Evolutionary conservation across 2,329 filamentous ascomycete species (phyloP).

Genomic region (Botryosphaeria agaves): DNA sequence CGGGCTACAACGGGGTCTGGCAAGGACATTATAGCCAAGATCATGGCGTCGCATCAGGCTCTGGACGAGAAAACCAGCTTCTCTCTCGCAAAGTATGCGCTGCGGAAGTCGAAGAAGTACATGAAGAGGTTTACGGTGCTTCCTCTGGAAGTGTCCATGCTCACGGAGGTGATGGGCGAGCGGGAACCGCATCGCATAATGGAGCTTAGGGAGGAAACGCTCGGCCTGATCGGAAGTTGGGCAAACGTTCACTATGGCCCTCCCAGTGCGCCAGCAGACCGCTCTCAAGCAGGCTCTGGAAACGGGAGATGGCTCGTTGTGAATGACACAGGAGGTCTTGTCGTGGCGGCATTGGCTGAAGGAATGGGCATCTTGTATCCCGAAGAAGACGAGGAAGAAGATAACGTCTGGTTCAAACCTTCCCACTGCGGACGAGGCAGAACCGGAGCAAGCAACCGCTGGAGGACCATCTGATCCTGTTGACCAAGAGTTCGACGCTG

Average conservation of each 20-base stretch:
- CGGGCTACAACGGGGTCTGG: slow-evolving; percentile 60
- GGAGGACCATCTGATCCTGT: too few species aligned
- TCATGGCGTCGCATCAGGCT: slow-evolving; percentile 74
- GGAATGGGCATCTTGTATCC: slow-evolving; percentile 66
- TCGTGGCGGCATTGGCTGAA: slow-evolving; percentile 74
- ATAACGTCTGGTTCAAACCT: too few species aligned
- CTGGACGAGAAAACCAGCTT: slow-evolving; percentile 91
- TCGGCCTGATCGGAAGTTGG: slow-evolving; percentile 74
- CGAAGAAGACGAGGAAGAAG: slow-evolving; percentile 13
- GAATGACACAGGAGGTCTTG: slow-evolving; percentile 70
- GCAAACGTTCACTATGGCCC: slow-evolving; percentile 60
- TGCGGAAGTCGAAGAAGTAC: slow-evolving; percentile 89
- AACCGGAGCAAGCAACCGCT: slow-evolving; percentile 1
- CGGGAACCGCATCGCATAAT: slow-evolving; percentile 67
- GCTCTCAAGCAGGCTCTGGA: slow-evolving; percentile 6
- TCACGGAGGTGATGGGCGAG: slow-evolving; percentile 60
- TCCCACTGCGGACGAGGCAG: slow-evolving; percentile 3
- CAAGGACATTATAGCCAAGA: slow-evolving; percentile 80
- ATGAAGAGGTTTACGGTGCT: slow-evolving; percentile 72
- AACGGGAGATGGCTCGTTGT: slow-evolving; percentile 62
- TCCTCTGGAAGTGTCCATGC: slow-evolving; percentile 60
- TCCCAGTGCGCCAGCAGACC: neutral
- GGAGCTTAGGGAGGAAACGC: slow-evolving; percentile 70
- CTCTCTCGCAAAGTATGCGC: slow-evolving; percentile 86
- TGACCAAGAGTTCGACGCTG: too few species aligned